Evolutionary conservation across 306 rosid species (phyloP).

Genomic region (Rosa chinensis): DNA sequence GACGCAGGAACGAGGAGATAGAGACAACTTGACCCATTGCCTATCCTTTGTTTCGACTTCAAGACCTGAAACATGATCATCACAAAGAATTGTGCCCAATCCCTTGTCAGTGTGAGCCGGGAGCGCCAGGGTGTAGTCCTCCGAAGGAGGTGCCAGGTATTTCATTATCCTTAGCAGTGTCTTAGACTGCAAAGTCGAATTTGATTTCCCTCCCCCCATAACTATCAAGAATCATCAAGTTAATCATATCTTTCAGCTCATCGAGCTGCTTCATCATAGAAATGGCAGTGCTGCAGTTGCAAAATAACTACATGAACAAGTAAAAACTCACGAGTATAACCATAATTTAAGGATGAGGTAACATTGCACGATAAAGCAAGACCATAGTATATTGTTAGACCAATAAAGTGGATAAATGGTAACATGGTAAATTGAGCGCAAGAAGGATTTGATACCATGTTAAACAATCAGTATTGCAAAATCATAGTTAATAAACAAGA

Average conservation of each 20-base stretch:
- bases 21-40: slow-evolving; percentile 18
- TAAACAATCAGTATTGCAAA: not conserved
- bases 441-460: too few relatives aligned
- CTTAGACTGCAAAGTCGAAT: slow-evolving; percentile 4
- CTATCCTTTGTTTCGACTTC: slow-evolving; percentile 28
- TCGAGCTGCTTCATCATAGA: slow-evolving; percentile 9
- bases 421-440: too few relatives aligned
- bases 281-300: not conserved
- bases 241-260: not conserved
- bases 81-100: slow-evolving; percentile 14
- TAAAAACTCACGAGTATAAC: not conserved
- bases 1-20: slow-evolving; percentile 19
- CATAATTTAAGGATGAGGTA: not conserved
- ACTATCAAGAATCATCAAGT: slow-evolving; percentile 11
- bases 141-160: slow-evolving; percentile 13
- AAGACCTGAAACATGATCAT: slow-evolving; percentile 21
- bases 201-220: slow-evolving; percentile 8
- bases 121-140: not conserved
- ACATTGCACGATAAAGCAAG: not conserved
- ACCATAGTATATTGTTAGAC: too few relatives aligned
- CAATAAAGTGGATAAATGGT: too few relatives aligned
- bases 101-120: slow-evolving; percentile 13
- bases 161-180: slow-evolving; percentile 18
- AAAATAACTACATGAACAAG: slow-evolving; percentile 1
- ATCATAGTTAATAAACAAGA: too few relatives aligned